phyloP scores from a whole-genome alignment of 179 eudicot genomes.

The Silene vulgaris region DNA sequence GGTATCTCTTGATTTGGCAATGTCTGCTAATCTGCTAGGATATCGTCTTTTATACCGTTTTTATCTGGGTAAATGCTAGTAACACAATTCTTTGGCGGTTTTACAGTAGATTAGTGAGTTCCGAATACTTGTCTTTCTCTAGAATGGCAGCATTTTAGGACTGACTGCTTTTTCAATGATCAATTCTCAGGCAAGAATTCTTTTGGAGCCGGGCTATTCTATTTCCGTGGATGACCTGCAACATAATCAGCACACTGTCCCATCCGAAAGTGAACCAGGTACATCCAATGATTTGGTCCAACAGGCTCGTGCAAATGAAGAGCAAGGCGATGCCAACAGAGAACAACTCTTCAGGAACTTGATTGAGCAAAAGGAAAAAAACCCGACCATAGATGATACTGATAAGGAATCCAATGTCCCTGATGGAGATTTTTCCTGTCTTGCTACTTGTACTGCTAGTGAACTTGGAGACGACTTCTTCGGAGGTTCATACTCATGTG shows the following conservation, averaged over 20 bases:
- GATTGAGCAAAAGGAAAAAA: conserved; percentile 41
- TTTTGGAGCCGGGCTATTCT: conserved; percentile 54
- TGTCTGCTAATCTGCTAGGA: background rate
- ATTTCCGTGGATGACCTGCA: conserved; percentile 36
- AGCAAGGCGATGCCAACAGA: conserved; percentile 27
- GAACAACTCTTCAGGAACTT: conserved; percentile 37
- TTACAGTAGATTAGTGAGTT: too few relatives aligned
- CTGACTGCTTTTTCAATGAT: background rate
- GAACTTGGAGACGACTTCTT: conserved; percentile 61
- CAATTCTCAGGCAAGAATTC: conserved; percentile 76
- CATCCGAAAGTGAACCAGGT: conserved; percentile 26
- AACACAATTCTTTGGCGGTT: too few relatives aligned
- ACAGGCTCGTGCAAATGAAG: conserved; percentile 34
- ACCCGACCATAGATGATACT: conserved; percentile 36
- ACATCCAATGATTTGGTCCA: conserved; percentile 19
- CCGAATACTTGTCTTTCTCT: too few relatives aligned
- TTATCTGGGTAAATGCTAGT: too few relatives aligned
- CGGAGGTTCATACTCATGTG: conserved; percentile 45
- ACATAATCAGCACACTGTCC: conserved; percentile 28
- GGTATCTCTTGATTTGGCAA: background rate
- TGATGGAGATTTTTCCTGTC: conserved; percentile 75
- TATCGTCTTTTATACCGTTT: too few relatives aligned
- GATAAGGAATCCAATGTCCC: conserved; percentile 55
- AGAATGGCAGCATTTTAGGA: too few relatives aligned
- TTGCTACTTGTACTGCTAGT: conserved; percentile 75